phyloP scores from a whole-genome alignment of 306 rosid genomes.

The Quercus engelmannii region DNA sequence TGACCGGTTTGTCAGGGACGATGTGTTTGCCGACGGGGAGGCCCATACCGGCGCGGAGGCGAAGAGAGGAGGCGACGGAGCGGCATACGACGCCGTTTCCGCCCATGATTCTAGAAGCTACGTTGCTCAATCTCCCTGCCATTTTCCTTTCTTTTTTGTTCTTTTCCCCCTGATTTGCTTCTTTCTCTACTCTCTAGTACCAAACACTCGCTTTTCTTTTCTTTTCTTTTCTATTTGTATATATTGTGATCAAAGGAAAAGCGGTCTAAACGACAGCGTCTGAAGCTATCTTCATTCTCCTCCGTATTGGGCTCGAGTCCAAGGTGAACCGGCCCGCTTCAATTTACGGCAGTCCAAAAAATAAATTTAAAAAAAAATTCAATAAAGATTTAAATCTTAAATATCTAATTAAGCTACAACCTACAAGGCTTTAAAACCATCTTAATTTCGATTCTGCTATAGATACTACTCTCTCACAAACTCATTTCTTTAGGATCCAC shows the following conservation, averaged over 20 bases:
- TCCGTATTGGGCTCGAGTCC: neutral
- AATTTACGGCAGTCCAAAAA: no score
- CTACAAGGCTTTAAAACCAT: no score
- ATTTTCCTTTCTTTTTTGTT: slow-evolving; percentile 16
- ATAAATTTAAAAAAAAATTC: no score
- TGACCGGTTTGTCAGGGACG: slow-evolving; percentile 83
- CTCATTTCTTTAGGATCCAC: no score
- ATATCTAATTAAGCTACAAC: no score
- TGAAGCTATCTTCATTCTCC: neutral
- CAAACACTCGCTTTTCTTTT: neutral
- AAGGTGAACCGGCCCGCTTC: no score
- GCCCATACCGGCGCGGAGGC: slow-evolving; percentile 85
- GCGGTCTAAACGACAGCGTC: neutral
- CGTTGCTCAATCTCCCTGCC: slow-evolving; percentile 72
- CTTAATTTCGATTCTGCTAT: no score
- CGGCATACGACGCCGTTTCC: slow-evolving; percentile 78
- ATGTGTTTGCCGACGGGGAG: slow-evolving; percentile 81
- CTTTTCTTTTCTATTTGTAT: neutral
- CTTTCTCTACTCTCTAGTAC: neutral
- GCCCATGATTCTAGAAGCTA: slow-evolving; percentile 73
- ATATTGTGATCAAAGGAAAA: neutral
- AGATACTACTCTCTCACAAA: no score
- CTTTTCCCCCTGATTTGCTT: neutral
- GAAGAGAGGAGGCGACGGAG: slow-evolving; percentile 72
- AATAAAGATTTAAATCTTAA: no score